These are phyloP conservation scores for Rhizopus delemar DNA, from an alignment of 371 early-diverging fungal genomes.

Conservation along the genomic window DNA sequence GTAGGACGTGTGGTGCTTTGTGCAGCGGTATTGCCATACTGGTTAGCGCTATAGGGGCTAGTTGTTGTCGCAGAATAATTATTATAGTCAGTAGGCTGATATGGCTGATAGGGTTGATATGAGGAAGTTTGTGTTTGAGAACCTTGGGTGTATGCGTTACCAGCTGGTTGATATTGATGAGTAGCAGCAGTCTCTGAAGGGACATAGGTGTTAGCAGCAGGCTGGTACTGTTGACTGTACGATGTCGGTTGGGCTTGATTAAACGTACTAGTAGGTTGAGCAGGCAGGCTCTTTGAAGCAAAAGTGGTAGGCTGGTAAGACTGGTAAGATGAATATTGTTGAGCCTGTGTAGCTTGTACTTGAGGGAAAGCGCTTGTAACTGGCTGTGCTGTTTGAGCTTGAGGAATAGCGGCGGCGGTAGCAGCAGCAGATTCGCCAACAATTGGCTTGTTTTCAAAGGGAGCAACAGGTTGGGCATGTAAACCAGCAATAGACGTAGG, in stretches of 20 bases:
- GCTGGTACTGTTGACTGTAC: constrained; percentile 6
- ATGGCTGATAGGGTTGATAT: constrained; percentile 9
- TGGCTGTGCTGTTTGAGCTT: constrained; percentile 11
- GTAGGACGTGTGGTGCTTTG: constrained; percentile 18
- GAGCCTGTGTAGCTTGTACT: constrained; percentile 12
- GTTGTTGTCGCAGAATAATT: constrained; percentile 1
- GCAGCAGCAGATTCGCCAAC: constrained; percentile 19
- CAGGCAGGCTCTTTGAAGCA: background rate
- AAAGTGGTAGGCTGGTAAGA: constrained; percentile 12
- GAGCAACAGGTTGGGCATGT: constrained; percentile 57
- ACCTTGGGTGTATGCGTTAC: background rate
- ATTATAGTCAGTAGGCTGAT: constrained; percentile 7
- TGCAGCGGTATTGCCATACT: constrained; percentile 7
- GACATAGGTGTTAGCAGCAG: background rate
- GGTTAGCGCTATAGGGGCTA: constrained; percentile 1
- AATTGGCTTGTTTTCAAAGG: constrained; percentile 63
- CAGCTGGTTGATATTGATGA: constrained; percentile 5
- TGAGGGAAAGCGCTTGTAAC: background rate
- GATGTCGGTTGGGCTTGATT: background rate
- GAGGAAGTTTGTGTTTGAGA: constrained; percentile 18
- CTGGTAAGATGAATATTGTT: constrained; percentile 9
- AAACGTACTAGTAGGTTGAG: background rate
- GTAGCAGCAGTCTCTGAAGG: constrained; percentile 2
- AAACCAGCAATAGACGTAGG: constrained; percentile 45
- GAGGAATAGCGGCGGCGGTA: constrained; percentile 15